A percentile compares a stretch with the other conserved stretches of the same genome.
phyloP scores from a whole-genome alignment of 495 filamentous ascomycete genomes.

The Neurospora sp. region DNA sequence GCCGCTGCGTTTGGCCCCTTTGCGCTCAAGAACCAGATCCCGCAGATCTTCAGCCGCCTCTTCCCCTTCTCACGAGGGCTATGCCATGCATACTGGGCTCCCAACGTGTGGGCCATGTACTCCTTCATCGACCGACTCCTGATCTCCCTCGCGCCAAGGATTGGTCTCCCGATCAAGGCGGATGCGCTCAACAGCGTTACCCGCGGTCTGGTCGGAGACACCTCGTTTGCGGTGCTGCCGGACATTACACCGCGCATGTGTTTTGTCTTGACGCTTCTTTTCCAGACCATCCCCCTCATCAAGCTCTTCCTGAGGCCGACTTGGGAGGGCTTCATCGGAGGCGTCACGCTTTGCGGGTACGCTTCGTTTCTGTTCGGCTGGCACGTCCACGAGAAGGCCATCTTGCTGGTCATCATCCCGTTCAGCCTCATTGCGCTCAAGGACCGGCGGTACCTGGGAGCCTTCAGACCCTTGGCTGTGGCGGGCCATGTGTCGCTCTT shows the following conservation, averaged over 20 bases:
- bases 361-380: slow-evolving; percentile 96
- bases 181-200: slow-evolving; percentile 80
- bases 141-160: slow-evolving; percentile 71
- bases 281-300: slow-evolving; percentile 68
- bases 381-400: slow-evolving; percentile 98
- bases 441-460: slow-evolving; percentile 82
- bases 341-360: slow-evolving; percentile 89
- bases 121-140: slow-evolving; percentile 78
- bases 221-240: slow-evolving; percentile 85
- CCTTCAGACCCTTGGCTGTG: slow-evolving; percentile 85
- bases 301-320: slow-evolving; percentile 74
- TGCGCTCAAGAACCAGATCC: slow-evolving; percentile 69
- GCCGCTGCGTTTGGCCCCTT: slow-evolving; percentile 85
- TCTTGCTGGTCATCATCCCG: slow-evolving; percentile 87
- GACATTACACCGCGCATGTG: slow-evolving; percentile 70
- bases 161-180: slow-evolving; percentile 61
- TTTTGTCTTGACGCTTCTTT: slow-evolving; percentile 71
- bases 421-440: slow-evolving; percentile 90
- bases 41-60: slow-evolving; percentile 73
- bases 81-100: slow-evolving; percentile 97
- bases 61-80: slow-evolving; percentile 92
- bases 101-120: slow-evolving; percentile 95
- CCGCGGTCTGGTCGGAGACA: slow-evolving; percentile 88
- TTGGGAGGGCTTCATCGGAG: slow-evolving; percentile 80
- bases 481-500: slow-evolving; percentile 93